phyloP scores from a whole-genome alignment of 177 flowering plant genomes.

The Vitis hybrid region DNA sequence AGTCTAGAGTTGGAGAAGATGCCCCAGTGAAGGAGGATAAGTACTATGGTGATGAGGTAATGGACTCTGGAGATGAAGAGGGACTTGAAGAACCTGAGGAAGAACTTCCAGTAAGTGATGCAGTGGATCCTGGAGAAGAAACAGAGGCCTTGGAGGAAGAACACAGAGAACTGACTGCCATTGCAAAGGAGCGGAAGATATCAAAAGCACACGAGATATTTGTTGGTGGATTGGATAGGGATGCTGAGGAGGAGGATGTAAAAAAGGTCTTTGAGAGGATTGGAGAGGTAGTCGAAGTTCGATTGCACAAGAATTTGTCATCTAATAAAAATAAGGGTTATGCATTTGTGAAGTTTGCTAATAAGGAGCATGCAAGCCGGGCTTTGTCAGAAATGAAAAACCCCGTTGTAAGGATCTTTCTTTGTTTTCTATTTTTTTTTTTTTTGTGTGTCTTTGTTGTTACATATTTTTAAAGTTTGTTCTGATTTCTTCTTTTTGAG shows the following conservation, averaged over 20 bases:
- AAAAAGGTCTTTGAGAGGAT: conserved; percentile 57
- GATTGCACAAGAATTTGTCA: conserved; percentile 46
- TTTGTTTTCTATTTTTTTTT: neutral
- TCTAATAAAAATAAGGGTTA: conserved; percentile 71
- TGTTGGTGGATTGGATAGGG: conserved; percentile 73
- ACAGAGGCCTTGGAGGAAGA: conserved; percentile 46
- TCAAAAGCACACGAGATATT: conserved; percentile 71
- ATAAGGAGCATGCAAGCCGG: conserved; percentile 57
- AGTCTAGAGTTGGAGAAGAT: conserved; percentile 21
- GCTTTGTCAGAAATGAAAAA: conserved; percentile 67
- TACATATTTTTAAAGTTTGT: neutral
- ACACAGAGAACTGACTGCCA: conserved; percentile 41
- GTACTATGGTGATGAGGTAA: conserved; percentile 24
- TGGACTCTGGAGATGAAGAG: conserved; percentile 21
- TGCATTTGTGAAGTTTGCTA: conserved; percentile 74
- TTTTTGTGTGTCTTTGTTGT: neutral
- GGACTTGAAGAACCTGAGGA: conserved; percentile 36
- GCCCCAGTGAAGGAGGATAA: conserved; percentile 21
- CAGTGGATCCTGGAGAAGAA: conserved; percentile 38
- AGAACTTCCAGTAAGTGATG: conserved; percentile 42
- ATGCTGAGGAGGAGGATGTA: conserved; percentile 67
- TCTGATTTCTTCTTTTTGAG: conserved; percentile 7
- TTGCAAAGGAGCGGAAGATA: conserved; percentile 50
- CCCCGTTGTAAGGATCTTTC: conserved; percentile 47
- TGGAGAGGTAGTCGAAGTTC: conserved; percentile 69